A percentile compares a stretch with the other conserved stretches of the same genome.
These are phyloP conservation scores for Aspergillus sp. DNA, from an alignment of 2,329 filamentous ascomycete species.

Conservation along the genomic window DNA sequence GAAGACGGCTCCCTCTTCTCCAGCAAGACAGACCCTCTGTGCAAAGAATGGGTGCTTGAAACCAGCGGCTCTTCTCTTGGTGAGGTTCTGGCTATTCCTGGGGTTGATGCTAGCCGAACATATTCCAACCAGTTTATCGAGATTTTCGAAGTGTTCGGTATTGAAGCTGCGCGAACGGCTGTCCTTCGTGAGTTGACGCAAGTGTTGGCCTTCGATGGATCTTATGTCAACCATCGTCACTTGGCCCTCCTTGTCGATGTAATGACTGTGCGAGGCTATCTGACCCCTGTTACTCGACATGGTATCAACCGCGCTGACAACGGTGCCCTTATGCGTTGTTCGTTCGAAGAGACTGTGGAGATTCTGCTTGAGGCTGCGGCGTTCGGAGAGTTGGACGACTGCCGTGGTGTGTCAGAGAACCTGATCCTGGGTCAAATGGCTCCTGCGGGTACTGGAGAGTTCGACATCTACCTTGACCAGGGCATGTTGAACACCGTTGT, in stretches of 20 bases:
- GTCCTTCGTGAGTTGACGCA: conserved; percentile 86
- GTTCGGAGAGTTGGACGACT: conserved; percentile 94
- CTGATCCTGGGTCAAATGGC: conserved; percentile 97
- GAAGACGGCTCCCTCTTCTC: conserved; percentile 74
- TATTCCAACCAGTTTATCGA: conserved; percentile 97
- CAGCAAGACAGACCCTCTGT: conserved; percentile 72
- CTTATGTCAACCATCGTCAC: conserved; percentile 98
- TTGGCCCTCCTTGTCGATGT: conserved; percentile 93
- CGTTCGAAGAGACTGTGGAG: conserved; percentile 98
- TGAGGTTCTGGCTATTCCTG: conserved; percentile 81
- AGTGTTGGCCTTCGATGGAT: conserved; percentile 97
- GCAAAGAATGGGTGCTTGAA: conserved; percentile 94
- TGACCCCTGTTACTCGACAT: conserved; percentile 96
- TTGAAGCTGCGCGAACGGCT: conserved; percentile 87
- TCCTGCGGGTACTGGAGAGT: conserved; percentile 94
- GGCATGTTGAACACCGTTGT: conserved; percentile 96
- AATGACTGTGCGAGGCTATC: conserved; percentile 92
- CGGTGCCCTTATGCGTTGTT: conserved; percentile 98
- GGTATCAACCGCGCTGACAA: conserved; percentile 98
- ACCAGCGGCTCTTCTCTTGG: conserved; percentile 88
- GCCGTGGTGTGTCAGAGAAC: conserved; percentile 97
- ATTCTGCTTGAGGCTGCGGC: conserved; percentile 95
- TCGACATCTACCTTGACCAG: conserved; percentile 90
- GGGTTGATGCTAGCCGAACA: conserved; percentile 82
- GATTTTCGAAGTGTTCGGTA: conserved; percentile 91